These are phyloP conservation scores for Aspergillus vadensis DNA, from an alignment of 2,329 filamentous ascomycete species.

Conservation along the genomic window DNA sequence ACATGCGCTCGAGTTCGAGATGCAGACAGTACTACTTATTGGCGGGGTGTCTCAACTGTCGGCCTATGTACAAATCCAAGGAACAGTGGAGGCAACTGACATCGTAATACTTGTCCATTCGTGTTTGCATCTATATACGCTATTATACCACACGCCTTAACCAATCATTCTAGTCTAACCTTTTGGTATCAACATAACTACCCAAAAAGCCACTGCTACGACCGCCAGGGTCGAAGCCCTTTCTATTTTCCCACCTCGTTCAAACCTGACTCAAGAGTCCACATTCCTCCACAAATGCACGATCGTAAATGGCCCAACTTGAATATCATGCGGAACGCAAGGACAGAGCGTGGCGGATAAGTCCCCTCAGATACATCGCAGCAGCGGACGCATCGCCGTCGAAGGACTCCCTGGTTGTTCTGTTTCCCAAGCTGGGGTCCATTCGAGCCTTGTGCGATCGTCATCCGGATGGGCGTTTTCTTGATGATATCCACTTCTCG, in stretches of 20 bases:
- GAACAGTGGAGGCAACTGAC: no score
- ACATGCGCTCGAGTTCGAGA: no score
- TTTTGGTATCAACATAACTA: neutral
- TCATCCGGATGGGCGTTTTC: constrained; percentile 44
- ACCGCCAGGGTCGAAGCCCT: constrained; percentile 5
- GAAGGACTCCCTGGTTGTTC: constrained; percentile 12
- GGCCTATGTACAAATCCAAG: no score
- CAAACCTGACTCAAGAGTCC: constrained; percentile 36
- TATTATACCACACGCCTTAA: neutral
- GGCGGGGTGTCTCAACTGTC: no score
- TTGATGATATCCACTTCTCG: constrained; percentile 62
- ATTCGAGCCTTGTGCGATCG: neutral
- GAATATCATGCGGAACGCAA: constrained; percentile 41
- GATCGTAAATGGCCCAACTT: constrained; percentile 40
- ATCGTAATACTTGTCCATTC: neutral
- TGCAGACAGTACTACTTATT: no score
- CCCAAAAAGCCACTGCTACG: constrained; percentile 8
- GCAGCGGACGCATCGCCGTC: constrained; percentile 61
- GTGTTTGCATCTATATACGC: neutral
- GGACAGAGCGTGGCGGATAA: constrained; percentile 37
- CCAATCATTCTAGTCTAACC: neutral
- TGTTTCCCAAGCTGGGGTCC: constrained; percentile 6
- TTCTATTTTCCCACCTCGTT: constrained; percentile 4
- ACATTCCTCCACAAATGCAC: constrained; percentile 47
- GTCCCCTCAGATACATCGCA: constrained; percentile 67